Percentiles rank a stretch among this genome's conserved stretches.
phyloP scores from a whole-genome alignment of 2,329 filamentous ascomycete genomes.

The Chrysoporthe puriensis region DNA sequence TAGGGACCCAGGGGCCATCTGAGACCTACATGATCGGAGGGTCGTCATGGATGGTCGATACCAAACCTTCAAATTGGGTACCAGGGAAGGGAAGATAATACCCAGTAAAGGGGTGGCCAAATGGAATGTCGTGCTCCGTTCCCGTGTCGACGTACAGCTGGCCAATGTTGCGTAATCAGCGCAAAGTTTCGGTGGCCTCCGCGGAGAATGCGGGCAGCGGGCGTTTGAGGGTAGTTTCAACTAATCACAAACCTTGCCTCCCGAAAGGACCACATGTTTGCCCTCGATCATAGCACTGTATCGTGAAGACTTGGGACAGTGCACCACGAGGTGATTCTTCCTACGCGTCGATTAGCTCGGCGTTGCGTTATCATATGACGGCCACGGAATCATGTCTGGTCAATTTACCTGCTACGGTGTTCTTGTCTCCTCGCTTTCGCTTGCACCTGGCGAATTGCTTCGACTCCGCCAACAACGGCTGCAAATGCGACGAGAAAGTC shows the following conservation, averaged over 20 bases:
- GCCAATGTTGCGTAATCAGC: conserved; percentile 4
- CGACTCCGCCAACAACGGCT: conserved; percentile 49
- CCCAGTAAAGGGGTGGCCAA: conserved; percentile 57
- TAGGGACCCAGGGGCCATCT: too few relatives aligned
- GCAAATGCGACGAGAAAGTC: conserved; percentile 45
- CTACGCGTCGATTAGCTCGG: conserved; percentile 32
- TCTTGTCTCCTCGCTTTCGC: conserved; percentile 50
- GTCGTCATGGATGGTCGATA: conserved; percentile 52
- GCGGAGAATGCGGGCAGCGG: background rate
- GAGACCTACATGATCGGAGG: conserved; percentile 46
- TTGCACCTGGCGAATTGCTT: conserved; percentile 52
- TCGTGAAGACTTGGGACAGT: conserved; percentile 51
- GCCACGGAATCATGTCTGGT: too few relatives aligned
- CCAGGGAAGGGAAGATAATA: conserved; percentile 63
- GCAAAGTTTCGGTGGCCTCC: background rate
- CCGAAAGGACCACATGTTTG: conserved; percentile 49
- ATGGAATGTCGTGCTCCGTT: conserved; percentile 34
- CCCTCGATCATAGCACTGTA: conserved; percentile 49
- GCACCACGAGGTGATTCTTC: conserved; percentile 52
- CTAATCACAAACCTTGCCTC: conserved; percentile 43
- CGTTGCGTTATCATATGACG: background rate
- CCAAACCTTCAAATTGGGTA: conserved; percentile 48
- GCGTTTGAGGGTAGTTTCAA: background rate
- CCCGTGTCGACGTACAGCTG: conserved; percentile 53
- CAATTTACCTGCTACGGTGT: conserved; percentile 41